Base-by-base conservation (phyloP, 2,329 filamentous ascomycete species). In the Cytospora chrysosperma region DNA sequence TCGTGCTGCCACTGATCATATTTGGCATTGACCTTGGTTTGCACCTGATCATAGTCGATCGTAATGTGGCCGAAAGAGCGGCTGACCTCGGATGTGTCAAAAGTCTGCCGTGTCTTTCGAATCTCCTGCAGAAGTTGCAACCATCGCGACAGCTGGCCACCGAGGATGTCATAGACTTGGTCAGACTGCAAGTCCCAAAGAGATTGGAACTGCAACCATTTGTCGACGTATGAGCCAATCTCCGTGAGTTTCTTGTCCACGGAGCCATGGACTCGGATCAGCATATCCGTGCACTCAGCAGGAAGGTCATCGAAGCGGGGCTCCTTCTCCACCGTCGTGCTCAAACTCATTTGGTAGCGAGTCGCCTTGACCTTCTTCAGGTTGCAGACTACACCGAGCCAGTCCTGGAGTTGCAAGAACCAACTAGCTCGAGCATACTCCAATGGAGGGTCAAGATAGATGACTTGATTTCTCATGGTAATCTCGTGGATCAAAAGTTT, bases 1-100 rank as follows among this genome's bases (percentile, higher is more conserved):
- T 99, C 95, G 71, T 97, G 92, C 75, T 99, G 95, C 95, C 96
- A 99, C 75, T 98, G 94, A 73, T 99, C 96, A 74, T 99, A 99
- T 75, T 98, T 99, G 70, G 93, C 92, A 72, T 98, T 99, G 75
- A 99, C 95, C 77, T 97, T 97, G 63, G 94, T 92, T 76, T 99
- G 96, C 0, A 99, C 95, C 76, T 99, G 96, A 71, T 98, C 95
- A 72, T 99, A 99, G 75, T 99, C 94, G 72, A 99, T 93, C 4
- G 90, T 92, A 60, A 98, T 88, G 75, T 96, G 94, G 5, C 95
- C 95, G 73, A 99, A 99, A 1, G 90, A 90, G 47, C 91, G 90
- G 75, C 90, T 95, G 68, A 96, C 92, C 74, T 97, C 95, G 10
- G 94, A 96, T 1, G 94, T 99, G 73, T 99, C 95, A 71, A 99